Conservation (phyloP, 1,139 yeast species). For the Pneumocystis oryctolagi region DNA sequence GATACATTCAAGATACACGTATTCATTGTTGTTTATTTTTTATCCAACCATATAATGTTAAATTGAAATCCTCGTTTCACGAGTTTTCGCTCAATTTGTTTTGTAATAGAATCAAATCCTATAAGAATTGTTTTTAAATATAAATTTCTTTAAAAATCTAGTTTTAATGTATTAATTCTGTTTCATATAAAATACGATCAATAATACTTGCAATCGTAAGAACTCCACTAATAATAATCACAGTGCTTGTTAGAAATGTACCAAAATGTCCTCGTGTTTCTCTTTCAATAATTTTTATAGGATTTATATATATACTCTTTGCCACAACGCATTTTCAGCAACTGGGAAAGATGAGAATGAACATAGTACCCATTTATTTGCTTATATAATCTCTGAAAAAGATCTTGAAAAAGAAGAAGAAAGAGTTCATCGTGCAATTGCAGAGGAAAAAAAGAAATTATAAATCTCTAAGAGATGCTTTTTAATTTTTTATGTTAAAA, state of each 20-base stretch:
- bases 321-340: slow-evolving; percentile 7
- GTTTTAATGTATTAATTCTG: no score
- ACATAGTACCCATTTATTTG: slow-evolving; percentile 16
- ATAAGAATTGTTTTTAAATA: slow-evolving; percentile 37
- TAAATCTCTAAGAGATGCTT: no score
- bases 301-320: slow-evolving; percentile 44
- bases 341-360: slow-evolving; percentile 18
- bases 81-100: slow-evolving; percentile 84
- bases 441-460: slow-evolving; percentile 15
- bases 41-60: slow-evolving; percentile 80
- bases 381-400: slow-evolving; percentile 21
- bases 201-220: neutral
- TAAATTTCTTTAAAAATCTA: neutral
- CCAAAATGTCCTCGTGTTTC: slow-evolving; percentile 42
- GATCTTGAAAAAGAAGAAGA: slow-evolving; percentile 25
- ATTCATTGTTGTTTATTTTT: slow-evolving; percentile 89
- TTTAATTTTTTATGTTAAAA: no score
- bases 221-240: neutral
- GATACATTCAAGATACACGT: slow-evolving; percentile 61
- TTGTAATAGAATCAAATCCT: slow-evolving; percentile 91
- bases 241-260: neutral
- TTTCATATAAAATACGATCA: neutral
- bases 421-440: slow-evolving; percentile 20
- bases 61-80: slow-evolving; percentile 88
- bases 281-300: slow-evolving; percentile 75